phyloP scores from a whole-genome alignment of 208 protist species.

The Trypanosoma grayi region DNA sequence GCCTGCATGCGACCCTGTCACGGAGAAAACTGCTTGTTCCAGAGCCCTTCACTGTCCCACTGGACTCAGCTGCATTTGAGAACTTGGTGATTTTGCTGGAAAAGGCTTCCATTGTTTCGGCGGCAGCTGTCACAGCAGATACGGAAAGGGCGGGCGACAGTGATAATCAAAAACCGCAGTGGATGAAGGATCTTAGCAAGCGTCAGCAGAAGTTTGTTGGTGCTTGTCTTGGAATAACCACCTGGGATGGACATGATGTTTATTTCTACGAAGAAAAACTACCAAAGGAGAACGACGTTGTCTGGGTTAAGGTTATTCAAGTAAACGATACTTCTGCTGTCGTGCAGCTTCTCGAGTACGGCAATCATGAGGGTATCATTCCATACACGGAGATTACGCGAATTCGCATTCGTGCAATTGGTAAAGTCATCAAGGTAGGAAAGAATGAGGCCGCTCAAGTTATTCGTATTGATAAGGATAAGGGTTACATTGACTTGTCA shows the following conservation, averaged over 20 bases:
- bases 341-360: conserved; percentile 97
- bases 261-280: conserved; percentile 71
- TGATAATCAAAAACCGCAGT: conserved; percentile 39
- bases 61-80: conserved; percentile 50
- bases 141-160: conserved; percentile 40
- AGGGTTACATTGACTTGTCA: conserved; percentile 99
- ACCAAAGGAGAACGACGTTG: conserved; percentile 96
- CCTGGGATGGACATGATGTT: conserved; percentile 74
- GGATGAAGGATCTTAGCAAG: conserved; percentile 78
- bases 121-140: conserved; percentile 48
- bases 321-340: conserved; percentile 94
- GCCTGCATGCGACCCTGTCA: conserved; percentile 50
- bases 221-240: conserved; percentile 64
- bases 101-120: conserved; percentile 66
- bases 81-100: conserved; percentile 63
- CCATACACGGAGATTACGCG: conserved; percentile 97
- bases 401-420: conserved; percentile 97
- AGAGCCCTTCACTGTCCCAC: conserved; percentile 68
- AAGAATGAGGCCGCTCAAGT: conserved; percentile 96
- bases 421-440: conserved; percentile 98
- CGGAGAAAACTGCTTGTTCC: conserved; percentile 54
- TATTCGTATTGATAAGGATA: conserved; percentile 98
- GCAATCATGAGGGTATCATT: conserved; percentile 99
- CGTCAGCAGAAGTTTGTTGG: conserved; percentile 78
- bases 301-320: conserved; percentile 96